Base-by-base conservation (phyloP, 2,329 filamentous ascomycete species). In the Aspergillus novofumigatus region DNA sequence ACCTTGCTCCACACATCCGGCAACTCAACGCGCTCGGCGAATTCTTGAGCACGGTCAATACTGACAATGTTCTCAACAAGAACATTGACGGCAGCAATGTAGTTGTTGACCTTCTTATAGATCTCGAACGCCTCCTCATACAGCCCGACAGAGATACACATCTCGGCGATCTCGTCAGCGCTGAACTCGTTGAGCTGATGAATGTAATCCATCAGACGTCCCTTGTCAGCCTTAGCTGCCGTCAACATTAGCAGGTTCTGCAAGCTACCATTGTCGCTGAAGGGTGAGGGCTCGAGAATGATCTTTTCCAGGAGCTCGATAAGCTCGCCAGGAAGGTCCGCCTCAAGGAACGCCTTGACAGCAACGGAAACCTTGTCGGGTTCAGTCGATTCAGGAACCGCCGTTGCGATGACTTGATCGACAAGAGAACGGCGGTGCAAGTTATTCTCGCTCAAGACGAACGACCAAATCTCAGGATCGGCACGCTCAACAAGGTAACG, bases 291-390 rank as follows among this genome's bases (percentile, higher is more conserved):
- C 81, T 99, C 94, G n/a, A 99, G 81, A 32, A 99, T 93, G 65
- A 99, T 99, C 86, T 97, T 99, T 82, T 99, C 95, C 20, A 99
- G 84, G 41, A 99, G 85, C 75, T 99, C 95, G 68, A 99, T 97
- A 52, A 99, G 84, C 80, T 99, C 94, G 4, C 88, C 87, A 8
- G 94, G 94, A 64, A 99, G 82, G 70, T 99, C 94, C 56, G 90
- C 90, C 64, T 89, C 87, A 53, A 99, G 86, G 81, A 99, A 96
- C 45, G 92, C 88, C 68, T 95, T 89, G 56, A 99, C 94, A 50
- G 94, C 94, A 63, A 97, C 84, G 0, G 91, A 96, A 35, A 99
- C 94, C 80, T 96, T 95, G 70, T 94, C 88, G 1, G 95, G 94
- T 65, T 99, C 93, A 5, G 84, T 92, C 10, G 90, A 93, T 76